These are phyloP conservation scores for Tilletia indica DNA, from an alignment of 1,284 basidiomycete species.

Conservation along the genomic window DNA sequence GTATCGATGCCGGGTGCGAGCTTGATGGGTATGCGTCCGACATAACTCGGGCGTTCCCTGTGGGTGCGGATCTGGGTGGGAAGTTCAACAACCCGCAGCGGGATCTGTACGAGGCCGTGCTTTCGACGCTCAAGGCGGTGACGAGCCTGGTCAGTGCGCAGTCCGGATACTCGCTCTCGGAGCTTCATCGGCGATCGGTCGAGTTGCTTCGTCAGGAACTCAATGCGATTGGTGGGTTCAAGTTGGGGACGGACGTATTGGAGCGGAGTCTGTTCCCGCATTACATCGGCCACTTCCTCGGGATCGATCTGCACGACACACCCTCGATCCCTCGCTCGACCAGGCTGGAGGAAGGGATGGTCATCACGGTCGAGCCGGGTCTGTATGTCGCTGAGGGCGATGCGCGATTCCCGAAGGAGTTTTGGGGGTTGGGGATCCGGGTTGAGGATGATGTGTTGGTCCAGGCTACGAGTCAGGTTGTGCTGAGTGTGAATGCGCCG, in stretches of 20 bases:
- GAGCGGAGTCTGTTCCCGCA: slow-evolving; percentile 80
- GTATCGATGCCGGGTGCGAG: slow-evolving; percentile 55
- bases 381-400: slow-evolving; percentile 40
- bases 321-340: slow-evolving; percentile 41
- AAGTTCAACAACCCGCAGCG: slow-evolving; percentile 75
- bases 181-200: slow-evolving; percentile 76
- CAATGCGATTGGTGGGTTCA: slow-evolving; percentile 73
- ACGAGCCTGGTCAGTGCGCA: slow-evolving; percentile 61
- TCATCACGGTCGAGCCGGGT: slow-evolving; percentile 52
- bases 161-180: slow-evolving; percentile 66
- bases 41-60: slow-evolving; percentile 91
- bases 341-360: slow-evolving; percentile 40
- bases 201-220: slow-evolving; percentile 72
- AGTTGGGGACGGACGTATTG: slow-evolving; percentile 65
- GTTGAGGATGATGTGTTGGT: slow-evolving; percentile 54
- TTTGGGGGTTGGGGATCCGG: slow-evolving; percentile 51
- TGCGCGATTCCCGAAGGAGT: slow-evolving; percentile 40
- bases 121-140: slow-evolving; percentile 73
- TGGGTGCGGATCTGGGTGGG: slow-evolving; percentile 59
- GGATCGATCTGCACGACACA: slow-evolving; percentile 63
- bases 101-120: slow-evolving; percentile 81
- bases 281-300: slow-evolving; percentile 79
- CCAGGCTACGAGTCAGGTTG: slow-evolving; percentile 30
- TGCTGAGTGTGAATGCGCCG: slow-evolving; percentile 43
- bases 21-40: slow-evolving; percentile 87